These are phyloP conservation scores for Balansia obtecta DNA, from an alignment of 2,329 filamentous ascomycete genomes.

Conservation along the genomic window DNA sequence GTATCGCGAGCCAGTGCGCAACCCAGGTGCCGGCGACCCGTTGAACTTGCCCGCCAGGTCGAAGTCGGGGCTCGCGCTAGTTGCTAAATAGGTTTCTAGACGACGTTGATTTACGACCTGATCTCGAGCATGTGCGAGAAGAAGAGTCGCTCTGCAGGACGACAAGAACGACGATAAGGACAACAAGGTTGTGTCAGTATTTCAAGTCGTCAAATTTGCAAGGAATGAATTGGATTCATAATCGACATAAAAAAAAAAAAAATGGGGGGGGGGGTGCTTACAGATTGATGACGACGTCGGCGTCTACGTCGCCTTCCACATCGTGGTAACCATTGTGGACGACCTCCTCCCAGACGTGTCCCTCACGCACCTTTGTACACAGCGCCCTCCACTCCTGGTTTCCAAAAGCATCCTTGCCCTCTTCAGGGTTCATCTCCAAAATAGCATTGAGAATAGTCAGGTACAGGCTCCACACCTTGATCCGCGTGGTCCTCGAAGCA, in stretches of 20 bases:
- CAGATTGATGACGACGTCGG: slow-evolving; percentile 87
- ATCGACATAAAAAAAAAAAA: not conserved
- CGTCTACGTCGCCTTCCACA: slow-evolving; percentile 79
- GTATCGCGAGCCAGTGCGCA: slow-evolving; percentile 24
- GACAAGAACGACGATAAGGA: not conserved
- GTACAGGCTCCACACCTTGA: slow-evolving; percentile 97
- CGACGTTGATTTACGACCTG: slow-evolving; percentile 77
- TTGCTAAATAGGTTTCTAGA: slow-evolving; percentile 79
- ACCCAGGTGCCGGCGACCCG: slow-evolving; percentile 25
- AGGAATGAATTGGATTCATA: not conserved
- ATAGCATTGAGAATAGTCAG: slow-evolving; percentile 87
- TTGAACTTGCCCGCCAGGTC: slow-evolving; percentile 56
- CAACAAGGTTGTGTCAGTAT: not conserved
- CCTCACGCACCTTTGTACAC: slow-evolving; percentile 74
- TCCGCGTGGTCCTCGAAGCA: slow-evolving; percentile 68
- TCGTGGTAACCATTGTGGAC: slow-evolving; percentile 79
- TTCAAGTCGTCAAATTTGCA: not conserved
- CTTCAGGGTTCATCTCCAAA: slow-evolving; percentile 75
- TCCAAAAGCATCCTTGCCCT: slow-evolving; percentile 82
- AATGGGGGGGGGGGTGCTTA: slow-evolving; percentile 39
- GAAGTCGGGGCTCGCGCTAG: slow-evolving; percentile 59
- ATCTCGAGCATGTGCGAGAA: slow-evolving; percentile 78
- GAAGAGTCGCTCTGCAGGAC: slow-evolving; percentile 60
- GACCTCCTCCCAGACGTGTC: slow-evolving; percentile 89
- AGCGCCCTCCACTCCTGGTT: slow-evolving; percentile 72